Percentiles rank a stretch among this genome's conserved stretches.
Conservation (phyloP, 352 stramenopile species). For the Pythium insidiosum region DNA sequence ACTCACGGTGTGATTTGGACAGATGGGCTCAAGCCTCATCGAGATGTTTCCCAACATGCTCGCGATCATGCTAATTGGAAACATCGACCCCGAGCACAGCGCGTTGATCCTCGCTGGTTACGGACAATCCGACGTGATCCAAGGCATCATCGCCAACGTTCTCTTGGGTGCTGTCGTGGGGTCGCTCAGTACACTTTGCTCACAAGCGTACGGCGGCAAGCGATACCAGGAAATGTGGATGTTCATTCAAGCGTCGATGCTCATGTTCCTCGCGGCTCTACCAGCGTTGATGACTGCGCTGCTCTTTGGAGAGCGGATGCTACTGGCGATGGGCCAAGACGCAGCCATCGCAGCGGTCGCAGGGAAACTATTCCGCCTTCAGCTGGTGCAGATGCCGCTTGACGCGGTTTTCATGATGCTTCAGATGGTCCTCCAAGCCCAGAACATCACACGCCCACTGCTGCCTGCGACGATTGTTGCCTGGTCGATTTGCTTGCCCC, state of each 20-base stretch:
- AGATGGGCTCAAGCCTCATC: too few species aligned
- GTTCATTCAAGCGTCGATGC: slow-evolving; percentile 18
- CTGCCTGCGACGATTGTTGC: slow-evolving; percentile 11
- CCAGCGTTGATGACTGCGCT: slow-evolving; percentile 3
- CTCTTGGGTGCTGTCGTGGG: too few species aligned
- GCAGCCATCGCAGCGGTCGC: slow-evolving; percentile 13
- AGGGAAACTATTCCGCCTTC: slow-evolving; percentile 11
- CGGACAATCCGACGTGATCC: too few species aligned
- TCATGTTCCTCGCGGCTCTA: slow-evolving; percentile 11
- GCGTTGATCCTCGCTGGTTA: too few species aligned
- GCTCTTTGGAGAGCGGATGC: slow-evolving; percentile 9
- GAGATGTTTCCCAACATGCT: too few species aligned
- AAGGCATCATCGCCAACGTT: too few species aligned
- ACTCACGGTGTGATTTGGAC: too few species aligned
- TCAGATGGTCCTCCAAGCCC: slow-evolving; percentile 25
- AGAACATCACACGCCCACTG: slow-evolving; percentile 23
- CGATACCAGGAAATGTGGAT: slow-evolving; percentile 22
- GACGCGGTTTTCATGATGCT: slow-evolving; percentile 16
- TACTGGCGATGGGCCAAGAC: slow-evolving; percentile 20
- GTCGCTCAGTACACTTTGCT: slow-evolving; percentile 27
- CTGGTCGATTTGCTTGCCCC: slow-evolving; percentile 6
- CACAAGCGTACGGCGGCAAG: slow-evolving; percentile 21
- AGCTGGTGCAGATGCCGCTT: slow-evolving; percentile 11
- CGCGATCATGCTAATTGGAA: too few species aligned
- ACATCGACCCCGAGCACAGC: too few species aligned